These are phyloP conservation scores for Scutellaria minor DNA, from an alignment of 257 asterid genomes.

Conservation along the genomic window DNA sequence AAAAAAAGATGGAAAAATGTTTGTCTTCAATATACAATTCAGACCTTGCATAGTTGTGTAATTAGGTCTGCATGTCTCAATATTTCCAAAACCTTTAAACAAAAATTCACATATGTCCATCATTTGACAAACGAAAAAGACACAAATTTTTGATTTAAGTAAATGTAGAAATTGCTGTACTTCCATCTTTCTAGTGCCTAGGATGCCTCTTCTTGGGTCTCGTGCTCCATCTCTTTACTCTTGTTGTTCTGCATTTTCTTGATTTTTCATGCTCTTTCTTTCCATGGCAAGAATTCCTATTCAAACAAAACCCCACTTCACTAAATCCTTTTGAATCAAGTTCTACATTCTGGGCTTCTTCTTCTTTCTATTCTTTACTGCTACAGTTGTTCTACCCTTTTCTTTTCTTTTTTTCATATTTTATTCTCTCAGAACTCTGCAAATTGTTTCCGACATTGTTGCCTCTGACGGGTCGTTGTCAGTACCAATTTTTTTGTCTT, in stretches of 20 bases:
- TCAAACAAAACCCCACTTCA: slow-evolving; percentile 30
- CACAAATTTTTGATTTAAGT: background rate
- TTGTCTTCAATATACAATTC: too few species aligned
- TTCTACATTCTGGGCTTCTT: slow-evolving; percentile 25
- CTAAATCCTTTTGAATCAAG: slow-evolving; percentile 9
- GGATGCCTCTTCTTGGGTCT: slow-evolving; percentile 48
- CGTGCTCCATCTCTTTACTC: slow-evolving; percentile 42
- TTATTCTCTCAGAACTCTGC: slow-evolving; percentile 19
- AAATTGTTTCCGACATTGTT: slow-evolving; percentile 38
- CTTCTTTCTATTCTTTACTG: slow-evolving; percentile 28
- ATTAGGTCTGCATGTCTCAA: too few species aligned
- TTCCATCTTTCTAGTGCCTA: slow-evolving; percentile 34
- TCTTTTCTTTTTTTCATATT: slow-evolving; percentile 8
- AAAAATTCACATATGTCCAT: background rate
- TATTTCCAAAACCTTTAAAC: too few species aligned
- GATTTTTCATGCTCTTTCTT: slow-evolving; percentile 27
- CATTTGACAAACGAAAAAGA: slow-evolving; percentile 8
- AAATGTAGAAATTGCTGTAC: slow-evolving; percentile 6
- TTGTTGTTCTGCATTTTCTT: slow-evolving; percentile 27
- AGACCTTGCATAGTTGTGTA: too few species aligned
- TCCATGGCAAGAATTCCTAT: slow-evolving; percentile 15
- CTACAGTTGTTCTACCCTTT: background rate
- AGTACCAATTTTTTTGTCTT: slow-evolving; percentile 39
- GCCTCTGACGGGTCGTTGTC: slow-evolving; percentile 49
- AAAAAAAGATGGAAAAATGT: too few species aligned